These are phyloP conservation scores for Kappamyces sp. DNA, from an alignment of 192 early-diverging fungal genomes.

Conservation along the genomic window DNA sequence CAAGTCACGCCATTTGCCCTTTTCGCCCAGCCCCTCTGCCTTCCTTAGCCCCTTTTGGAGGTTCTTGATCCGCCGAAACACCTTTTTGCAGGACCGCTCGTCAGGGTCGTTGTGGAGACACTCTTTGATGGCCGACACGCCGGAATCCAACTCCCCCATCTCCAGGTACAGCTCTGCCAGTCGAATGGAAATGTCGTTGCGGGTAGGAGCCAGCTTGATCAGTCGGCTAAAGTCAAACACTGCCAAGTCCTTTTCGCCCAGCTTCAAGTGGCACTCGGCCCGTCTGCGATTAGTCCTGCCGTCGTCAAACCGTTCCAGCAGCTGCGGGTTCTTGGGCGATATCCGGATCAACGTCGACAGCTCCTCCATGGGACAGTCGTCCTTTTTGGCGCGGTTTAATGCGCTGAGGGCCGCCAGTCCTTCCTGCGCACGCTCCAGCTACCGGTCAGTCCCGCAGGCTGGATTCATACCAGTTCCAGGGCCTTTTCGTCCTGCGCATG, in stretches of 20 bases:
- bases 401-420: not conserved
- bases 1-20: conserved; percentile 51
- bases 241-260: conserved; percentile 78
- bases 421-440: not conserved
- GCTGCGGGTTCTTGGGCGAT: no score
- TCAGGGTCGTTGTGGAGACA: conserved; percentile 89
- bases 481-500: conserved; percentile 31
- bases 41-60: conserved; percentile 64
- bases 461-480: conserved; percentile 34
- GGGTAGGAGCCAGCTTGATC: conserved; percentile 65
- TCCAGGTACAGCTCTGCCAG: conserved; percentile 66
- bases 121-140: conserved; percentile 68
- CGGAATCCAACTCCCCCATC: conserved; percentile 64
- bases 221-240: conserved; percentile 72
- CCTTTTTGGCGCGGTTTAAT: not conserved
- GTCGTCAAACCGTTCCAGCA: no score
- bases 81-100: conserved; percentile 76
- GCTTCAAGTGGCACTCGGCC: conserved; percentile 65
- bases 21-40: conserved; percentile 47
- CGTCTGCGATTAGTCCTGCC: conserved; percentile 64
- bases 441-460: not conserved
- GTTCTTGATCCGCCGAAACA: conserved; percentile 66
- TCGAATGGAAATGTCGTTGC: conserved; percentile 51
- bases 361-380: not conserved
- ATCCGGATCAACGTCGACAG: no score